Conservation (phyloP, 1,139 yeast genomes). For the Saccharomycopsis hybrid region DNA sequence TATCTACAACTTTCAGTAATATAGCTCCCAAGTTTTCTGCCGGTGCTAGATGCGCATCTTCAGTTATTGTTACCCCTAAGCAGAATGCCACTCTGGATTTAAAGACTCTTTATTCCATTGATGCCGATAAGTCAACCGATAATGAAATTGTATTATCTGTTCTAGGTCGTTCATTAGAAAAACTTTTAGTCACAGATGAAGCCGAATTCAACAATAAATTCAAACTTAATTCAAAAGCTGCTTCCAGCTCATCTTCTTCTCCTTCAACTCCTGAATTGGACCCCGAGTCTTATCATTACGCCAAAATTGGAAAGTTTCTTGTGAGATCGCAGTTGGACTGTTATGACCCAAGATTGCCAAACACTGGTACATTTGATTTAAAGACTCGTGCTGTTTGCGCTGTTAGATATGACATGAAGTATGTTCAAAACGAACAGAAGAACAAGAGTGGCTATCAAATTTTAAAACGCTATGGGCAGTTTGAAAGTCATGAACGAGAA, state of each 20-base stretch:
- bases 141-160: constrained; percentile 66
- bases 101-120: constrained; percentile 48
- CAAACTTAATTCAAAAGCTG: constrained; percentile 12
- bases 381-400: constrained; percentile 90
- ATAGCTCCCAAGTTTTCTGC: constrained; percentile 32
- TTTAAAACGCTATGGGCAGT: constrained; percentile 50
- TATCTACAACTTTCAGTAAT: constrained; percentile 37
- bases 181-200: constrained; percentile 57
- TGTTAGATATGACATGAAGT: constrained; percentile 69
- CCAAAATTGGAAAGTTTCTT: constrained; percentile 59
- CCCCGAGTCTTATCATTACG: constrained; percentile 57
- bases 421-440: constrained; percentile 44
- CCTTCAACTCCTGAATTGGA: too few relatives aligned
- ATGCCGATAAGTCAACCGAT: constrained; percentile 63
- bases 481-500: constrained; percentile 78
- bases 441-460: constrained; percentile 63
- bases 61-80: constrained; percentile 33
- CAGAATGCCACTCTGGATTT: not conserved
- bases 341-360: constrained; percentile 68
- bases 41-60: constrained; percentile 33
- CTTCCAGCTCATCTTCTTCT: too few relatives aligned
- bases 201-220: constrained; percentile 37
- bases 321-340: constrained; percentile 93
- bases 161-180: constrained; percentile 75
- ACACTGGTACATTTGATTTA: constrained; percentile 86